Conservation (phyloP, 2,329 filamentous ascomycete genomes). For the Bipolaris gigantea region DNA sequence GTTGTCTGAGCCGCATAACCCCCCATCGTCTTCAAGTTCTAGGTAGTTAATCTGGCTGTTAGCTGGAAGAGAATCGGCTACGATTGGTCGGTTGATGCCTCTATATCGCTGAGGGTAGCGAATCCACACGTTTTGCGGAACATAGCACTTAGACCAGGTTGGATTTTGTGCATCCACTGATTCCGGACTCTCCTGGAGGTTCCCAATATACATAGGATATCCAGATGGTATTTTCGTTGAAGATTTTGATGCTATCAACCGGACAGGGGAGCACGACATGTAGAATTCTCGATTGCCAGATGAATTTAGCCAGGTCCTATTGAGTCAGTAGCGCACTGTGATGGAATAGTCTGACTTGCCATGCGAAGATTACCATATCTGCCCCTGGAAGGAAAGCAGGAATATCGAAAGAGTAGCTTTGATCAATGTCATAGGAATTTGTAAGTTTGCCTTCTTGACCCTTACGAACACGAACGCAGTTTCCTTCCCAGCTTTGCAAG, state of each 20-base stretch:
- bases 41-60: background rate
- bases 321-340: background rate
- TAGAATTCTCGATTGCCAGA: constrained; percentile 52
- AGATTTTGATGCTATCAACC: background rate
- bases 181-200: constrained; percentile 4
- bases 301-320: constrained; percentile 23
- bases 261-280: constrained; percentile 50
- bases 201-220: constrained; percentile 8
- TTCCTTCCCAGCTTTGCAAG: constrained; percentile 47
- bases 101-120: constrained; percentile 1
- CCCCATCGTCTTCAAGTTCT: background rate
- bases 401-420: constrained; percentile 48
- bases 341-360: constrained; percentile 19
- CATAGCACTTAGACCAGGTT: constrained; percentile 3
- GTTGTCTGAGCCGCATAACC: background rate
- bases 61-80: background rate
- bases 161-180: background rate
- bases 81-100: background rate
- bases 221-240: background rate
- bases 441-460: constrained; percentile 10
- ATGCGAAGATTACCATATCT: constrained; percentile 44
- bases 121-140: constrained; percentile 9
- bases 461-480: constrained; percentile 44
- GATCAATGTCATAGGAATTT: constrained; percentile 32
- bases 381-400: constrained; percentile 45